These are phyloP conservation scores for Nemania sp. DNA, from an alignment of 2,329 filamentous ascomycete species.

Conservation along the genomic window DNA sequence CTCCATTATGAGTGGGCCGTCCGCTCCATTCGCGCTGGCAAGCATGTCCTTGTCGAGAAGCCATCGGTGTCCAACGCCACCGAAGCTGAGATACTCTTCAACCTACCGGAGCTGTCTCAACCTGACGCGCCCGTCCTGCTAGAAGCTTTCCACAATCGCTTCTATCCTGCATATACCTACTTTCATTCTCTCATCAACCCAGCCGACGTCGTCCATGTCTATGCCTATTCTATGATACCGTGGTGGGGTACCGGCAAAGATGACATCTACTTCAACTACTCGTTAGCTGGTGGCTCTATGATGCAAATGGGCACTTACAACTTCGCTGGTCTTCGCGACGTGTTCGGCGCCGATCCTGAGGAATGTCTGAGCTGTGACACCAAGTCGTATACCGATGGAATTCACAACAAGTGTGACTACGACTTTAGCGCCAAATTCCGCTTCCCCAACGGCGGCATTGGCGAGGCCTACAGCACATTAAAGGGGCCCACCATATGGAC, in stretches of 20 bases:
- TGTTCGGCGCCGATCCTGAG: conserved; percentile 5
- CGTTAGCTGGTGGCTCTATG: not conserved
- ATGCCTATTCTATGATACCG: not conserved
- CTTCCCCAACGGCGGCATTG: not conserved
- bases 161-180: not conserved
- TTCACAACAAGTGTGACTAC: not conserved
- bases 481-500: not conserved
- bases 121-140: not conserved
- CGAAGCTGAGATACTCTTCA: not conserved
- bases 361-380: not conserved
- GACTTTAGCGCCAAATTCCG: not conserved
- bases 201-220: not conserved
- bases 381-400: not conserved
- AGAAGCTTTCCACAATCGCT: not conserved
- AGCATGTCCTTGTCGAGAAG: not conserved
- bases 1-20: not conserved
- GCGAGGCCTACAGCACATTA: not conserved
- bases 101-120: not conserved
- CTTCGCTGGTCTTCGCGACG: not conserved
- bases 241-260: not conserved
- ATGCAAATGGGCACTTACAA: not conserved
- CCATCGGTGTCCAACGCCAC: not conserved
- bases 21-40: not conserved
- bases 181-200: not conserved
- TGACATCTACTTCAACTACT: not conserved